Conservation (phyloP, 2,329 filamentous ascomycete genomes). For the Parastagonospora nodorum region DNA sequence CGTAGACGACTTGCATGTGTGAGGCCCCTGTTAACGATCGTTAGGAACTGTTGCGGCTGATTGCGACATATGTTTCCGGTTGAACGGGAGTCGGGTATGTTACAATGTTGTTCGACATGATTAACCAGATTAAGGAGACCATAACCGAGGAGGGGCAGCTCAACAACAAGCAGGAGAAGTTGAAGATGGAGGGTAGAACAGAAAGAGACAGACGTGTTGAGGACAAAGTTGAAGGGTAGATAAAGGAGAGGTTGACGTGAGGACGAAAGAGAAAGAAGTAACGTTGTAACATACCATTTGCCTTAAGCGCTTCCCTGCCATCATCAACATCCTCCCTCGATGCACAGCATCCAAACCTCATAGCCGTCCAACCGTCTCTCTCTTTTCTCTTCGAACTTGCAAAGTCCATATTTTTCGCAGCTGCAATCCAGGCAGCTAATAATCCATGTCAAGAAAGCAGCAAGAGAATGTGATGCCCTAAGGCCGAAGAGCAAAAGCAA, state of each 20-base stretch:
- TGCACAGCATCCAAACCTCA: conserved; percentile 47
- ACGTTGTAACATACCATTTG: conserved; percentile 28
- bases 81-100: conserved; percentile 6
- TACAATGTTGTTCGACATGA: conserved; percentile 3
- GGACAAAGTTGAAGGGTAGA: background rate
- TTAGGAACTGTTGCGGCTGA: conserved; percentile 19
- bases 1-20: conserved; percentile 39
- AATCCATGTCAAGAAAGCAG: conserved; percentile 20
- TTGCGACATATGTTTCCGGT: conserved; percentile 16
- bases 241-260: background rate
- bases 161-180: conserved; percentile 16
- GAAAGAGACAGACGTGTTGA: background rate
- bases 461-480: conserved; percentile 10
- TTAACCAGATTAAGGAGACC: conserved; percentile 32
- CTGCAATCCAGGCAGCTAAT: conserved; percentile 37
- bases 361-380: conserved; percentile 41
- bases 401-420: conserved; percentile 23
- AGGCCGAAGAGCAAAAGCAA: conserved; percentile 9
- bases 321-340: conserved; percentile 37
- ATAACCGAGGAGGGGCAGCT: conserved; percentile 22
- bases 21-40: conserved; percentile 19
- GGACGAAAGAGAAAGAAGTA: conserved; percentile 10
- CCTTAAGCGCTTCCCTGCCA: conserved; percentile 20
- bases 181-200: background rate
- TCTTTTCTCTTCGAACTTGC: conserved; percentile 20